Evolutionary conservation across 2,329 filamentous ascomycete genomes (phyloP).

Genomic region (Emergomyces africanus): DNA sequence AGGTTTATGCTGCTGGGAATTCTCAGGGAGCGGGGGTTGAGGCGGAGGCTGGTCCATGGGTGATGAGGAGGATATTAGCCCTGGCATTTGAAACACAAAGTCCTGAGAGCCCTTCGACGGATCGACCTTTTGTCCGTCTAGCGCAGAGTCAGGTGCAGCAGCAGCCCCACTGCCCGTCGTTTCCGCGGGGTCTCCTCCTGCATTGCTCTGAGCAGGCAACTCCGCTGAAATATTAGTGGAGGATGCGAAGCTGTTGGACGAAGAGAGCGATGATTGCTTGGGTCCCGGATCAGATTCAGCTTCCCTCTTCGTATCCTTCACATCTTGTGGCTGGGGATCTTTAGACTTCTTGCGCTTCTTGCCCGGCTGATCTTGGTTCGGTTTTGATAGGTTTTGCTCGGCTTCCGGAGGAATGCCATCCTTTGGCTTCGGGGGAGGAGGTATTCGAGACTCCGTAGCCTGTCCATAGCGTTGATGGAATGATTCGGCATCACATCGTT

Average conservation of each 20-base stretch:
- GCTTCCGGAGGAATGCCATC: constrained; percentile 7
- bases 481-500: constrained; percentile 23
- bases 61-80: constrained; percentile 15
- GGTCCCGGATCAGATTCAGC: not conserved
- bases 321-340: constrained; percentile 8
- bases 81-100: constrained; percentile 12
- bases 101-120: not conserved
- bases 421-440: constrained; percentile 24
- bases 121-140: constrained; percentile 1
- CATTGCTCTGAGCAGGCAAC: constrained; percentile 2
- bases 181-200: not conserved
- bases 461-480: constrained; percentile 35
- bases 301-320: constrained; percentile 13
- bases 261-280: not conserved
- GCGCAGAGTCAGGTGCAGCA: not conserved
- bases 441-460: constrained; percentile 29
- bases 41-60: constrained; percentile 5
- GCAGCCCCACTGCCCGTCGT: not conserved
- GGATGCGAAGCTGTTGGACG: not conserved
- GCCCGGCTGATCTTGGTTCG: not conserved
- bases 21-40: constrained; percentile 15
- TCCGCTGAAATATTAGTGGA: constrained; percentile 7
- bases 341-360: constrained; percentile 3
- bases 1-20: constrained; percentile 35
- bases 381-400: constrained; percentile 6